These are phyloP conservation scores for Sicyos baderoa DNA, from an alignment of 306 rosid species.

Conservation along the genomic window DNA sequence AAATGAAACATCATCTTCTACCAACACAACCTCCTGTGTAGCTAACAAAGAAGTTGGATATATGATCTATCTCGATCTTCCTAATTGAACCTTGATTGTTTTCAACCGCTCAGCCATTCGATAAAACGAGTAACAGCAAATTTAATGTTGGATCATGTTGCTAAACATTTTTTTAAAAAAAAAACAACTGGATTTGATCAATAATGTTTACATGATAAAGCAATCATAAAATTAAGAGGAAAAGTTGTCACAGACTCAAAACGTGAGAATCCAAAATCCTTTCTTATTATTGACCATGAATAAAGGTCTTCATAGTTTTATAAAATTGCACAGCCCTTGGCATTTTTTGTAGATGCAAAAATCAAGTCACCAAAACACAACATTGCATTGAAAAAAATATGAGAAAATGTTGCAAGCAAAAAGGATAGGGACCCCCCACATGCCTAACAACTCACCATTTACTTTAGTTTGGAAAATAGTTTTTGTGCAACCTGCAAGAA, in stretches of 20 bases:
- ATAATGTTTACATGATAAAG: not conserved
- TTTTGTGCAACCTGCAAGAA: conserved; percentile 77
- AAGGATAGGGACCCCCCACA: conserved; percentile 9
- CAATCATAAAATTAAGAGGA: not conserved
- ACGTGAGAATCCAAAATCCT: conserved; percentile 16
- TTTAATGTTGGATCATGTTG: not conserved
- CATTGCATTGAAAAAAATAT: conserved; percentile 17
- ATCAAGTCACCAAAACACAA: conserved; percentile 2
- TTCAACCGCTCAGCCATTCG: too few relatives aligned
- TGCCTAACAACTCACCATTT: conserved; percentile 26
- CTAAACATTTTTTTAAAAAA: not conserved
- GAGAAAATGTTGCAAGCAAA: conserved; percentile 13
- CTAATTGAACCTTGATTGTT: too few relatives aligned
- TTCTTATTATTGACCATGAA: conserved; percentile 20
- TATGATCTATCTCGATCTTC: too few relatives aligned
- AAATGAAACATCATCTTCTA: too few relatives aligned
- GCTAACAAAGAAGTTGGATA: too few relatives aligned
- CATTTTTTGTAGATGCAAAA: conserved; percentile 13
- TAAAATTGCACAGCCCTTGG: conserved; percentile 7
- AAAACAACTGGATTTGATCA: not conserved
- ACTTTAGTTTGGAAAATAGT: conserved; percentile 59
- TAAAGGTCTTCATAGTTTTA: conserved; percentile 16
- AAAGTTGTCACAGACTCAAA: not conserved
- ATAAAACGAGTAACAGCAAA: not conserved
- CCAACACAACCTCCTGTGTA: too few relatives aligned